Evolutionary conservation across 177 flowering plant genomes (phyloP).

Genomic region (Vitis hybrid): DNA sequence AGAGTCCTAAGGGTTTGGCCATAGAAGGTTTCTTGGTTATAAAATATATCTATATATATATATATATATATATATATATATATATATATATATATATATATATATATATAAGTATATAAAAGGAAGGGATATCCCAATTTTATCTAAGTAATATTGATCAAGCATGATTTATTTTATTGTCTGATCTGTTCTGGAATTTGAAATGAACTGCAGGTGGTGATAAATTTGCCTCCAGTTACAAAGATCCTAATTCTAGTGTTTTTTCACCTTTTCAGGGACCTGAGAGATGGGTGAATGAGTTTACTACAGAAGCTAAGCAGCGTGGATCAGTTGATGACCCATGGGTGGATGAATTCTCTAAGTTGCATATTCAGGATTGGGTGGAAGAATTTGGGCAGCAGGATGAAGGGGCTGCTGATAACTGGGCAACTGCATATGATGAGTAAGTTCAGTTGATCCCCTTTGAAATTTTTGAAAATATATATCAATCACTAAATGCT

Average conservation of each 20-base stretch:
- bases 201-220: neutral
- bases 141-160: neutral
- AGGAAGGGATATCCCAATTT: neutral
- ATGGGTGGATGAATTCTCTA: constrained; percentile 93
- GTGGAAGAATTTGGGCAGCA: constrained; percentile 80
- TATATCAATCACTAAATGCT: too few relatives aligned
- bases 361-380: constrained; percentile 83
- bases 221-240: neutral
- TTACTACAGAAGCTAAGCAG: constrained; percentile 42
- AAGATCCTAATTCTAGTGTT: constrained; percentile 9
- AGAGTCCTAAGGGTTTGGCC: too few relatives aligned
- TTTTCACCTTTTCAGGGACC: constrained; percentile 60
- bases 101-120: too few relatives aligned
- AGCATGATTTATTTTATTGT: neutral
- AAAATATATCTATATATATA: too few relatives aligned
- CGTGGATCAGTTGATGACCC: constrained; percentile 55
- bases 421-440: constrained; percentile 83
- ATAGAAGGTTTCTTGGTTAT: too few relatives aligned
- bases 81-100: too few relatives aligned
- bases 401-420: constrained; percentile 64
- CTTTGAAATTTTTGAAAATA: neutral
- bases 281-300: constrained; percentile 75
- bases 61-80: too few relatives aligned
- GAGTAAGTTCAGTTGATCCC: constrained; percentile 55
- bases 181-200: neutral